A percentile compares a stretch with the other conserved stretches of the same genome.
These are phyloP conservation scores for Spergularia azorica DNA, from an alignment of 179 eudicot genomes.

Conservation along the genomic window DNA sequence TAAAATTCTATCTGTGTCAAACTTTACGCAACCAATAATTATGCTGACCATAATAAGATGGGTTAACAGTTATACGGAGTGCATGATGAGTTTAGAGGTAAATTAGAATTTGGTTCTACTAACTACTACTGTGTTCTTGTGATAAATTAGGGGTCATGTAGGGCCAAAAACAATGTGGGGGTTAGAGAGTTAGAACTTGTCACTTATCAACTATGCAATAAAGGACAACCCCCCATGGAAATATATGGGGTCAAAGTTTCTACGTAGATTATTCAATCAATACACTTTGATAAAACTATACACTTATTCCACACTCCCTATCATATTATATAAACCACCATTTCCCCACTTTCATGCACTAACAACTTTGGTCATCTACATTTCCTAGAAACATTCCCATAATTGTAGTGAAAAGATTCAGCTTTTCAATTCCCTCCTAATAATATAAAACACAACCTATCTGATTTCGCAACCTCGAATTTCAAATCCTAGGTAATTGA, in stretches of 20 bases:
- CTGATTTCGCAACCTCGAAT: too few relatives aligned
- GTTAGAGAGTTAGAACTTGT: slow-evolving; percentile 25
- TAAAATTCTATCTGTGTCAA: background rate
- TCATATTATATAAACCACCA: slow-evolving; percentile 15
- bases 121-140: background rate
- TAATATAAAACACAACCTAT: too few relatives aligned
- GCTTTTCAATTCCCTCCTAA: too few relatives aligned
- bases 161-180: slow-evolving; percentile 38
- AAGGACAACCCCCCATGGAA: slow-evolving; percentile 28
- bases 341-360: background rate
- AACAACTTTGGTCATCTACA: too few relatives aligned
- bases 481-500: too few relatives aligned
- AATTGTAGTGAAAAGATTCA: background rate
- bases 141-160: background rate
- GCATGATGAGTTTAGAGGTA: too few relatives aligned
- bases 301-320: slow-evolving; percentile 15
- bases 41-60: background rate
- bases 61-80: background rate
- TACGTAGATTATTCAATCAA: slow-evolving; percentile 29
- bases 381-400: background rate
- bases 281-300: background rate
- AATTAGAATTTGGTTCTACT: slow-evolving; percentile 18
- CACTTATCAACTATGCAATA: slow-evolving; percentile 25
- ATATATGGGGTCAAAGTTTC: slow-evolving; percentile 2
- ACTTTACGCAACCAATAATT: too few relatives aligned